A percentile compares a stretch with the other conserved stretches of the same genome.
Evolutionary conservation across 352 stramenopile species (phyloP).

Genomic region (Pythium biforme): DNA sequence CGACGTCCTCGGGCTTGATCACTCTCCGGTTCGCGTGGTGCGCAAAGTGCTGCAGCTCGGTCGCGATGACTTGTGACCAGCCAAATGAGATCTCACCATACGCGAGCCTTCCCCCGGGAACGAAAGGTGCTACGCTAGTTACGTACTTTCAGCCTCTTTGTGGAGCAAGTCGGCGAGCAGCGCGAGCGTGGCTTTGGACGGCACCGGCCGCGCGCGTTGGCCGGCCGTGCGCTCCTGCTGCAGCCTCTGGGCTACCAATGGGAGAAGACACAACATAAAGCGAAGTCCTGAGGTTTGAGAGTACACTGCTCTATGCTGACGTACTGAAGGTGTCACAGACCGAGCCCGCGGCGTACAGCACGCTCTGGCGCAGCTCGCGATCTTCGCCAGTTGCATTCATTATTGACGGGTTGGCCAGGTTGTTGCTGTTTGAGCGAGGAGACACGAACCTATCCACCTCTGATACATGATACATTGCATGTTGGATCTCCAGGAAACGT

Average conservation of each 20-base stretch:
- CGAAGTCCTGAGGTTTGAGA: neutral
- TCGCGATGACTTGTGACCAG: conserved; percentile 53
- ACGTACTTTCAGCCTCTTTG: conserved; percentile 60
- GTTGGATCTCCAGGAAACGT: too few relatives aligned
- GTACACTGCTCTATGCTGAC: too few relatives aligned
- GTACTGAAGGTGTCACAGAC: conserved; percentile 69
- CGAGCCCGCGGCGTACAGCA: conserved; percentile 65
- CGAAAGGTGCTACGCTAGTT: neutral
- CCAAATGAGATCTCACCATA: neutral
- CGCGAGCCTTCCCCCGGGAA: too few relatives aligned
- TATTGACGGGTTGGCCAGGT: neutral
- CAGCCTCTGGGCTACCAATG: conserved; percentile 46
- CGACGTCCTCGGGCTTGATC: conserved; percentile 73
- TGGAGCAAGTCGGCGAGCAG: conserved; percentile 63
- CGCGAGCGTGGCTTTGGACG: conserved; percentile 66
- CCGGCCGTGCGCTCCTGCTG: conserved; percentile 33
- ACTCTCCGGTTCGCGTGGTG: conserved; percentile 67
- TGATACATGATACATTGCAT: neutral
- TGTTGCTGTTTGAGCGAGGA: neutral
- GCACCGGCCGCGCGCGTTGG: conserved; percentile 34
- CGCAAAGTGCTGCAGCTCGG: conserved; percentile 75
- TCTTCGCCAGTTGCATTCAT: conserved; percentile 15
- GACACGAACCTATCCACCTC: neutral
- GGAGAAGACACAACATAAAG: neutral
- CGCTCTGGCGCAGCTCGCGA: conserved; percentile 40